A percentile compares a stretch with the other conserved stretches of the same genome.
These are phyloP conservation scores for Umbellularia californica DNA, from an alignment of 164 flowering plant genomes.

Conservation along the genomic window DNA sequence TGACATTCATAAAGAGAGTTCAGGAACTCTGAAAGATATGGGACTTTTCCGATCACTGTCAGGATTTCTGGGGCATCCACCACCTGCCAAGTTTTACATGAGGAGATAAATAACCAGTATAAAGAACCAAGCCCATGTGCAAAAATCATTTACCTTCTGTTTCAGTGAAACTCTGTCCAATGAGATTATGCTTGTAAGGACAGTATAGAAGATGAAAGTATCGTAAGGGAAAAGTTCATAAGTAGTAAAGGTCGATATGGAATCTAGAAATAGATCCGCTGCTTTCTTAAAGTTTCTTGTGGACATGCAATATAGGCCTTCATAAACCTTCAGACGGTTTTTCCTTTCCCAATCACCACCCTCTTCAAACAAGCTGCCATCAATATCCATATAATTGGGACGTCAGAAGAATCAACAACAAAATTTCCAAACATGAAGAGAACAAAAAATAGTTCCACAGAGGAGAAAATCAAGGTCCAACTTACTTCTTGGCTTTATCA, in stretches of 20 bases:
- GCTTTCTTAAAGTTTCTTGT: constrained; percentile 91
- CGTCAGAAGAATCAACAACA: background rate
- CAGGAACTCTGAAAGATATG: constrained; percentile 73
- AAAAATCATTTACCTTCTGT: constrained; percentile 62
- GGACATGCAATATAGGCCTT: constrained; percentile 92
- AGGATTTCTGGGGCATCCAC: constrained; percentile 98
- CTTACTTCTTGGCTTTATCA: constrained; percentile 94
- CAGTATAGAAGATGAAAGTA: constrained; percentile 91
- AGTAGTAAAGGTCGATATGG: constrained; percentile 96
- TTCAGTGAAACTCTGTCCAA: constrained; percentile 92
- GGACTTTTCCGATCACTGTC: constrained; percentile 88
- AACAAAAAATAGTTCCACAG: no score
- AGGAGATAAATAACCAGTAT: constrained; percentile 2
- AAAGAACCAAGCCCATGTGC: background rate
- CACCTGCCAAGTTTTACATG: constrained; percentile 47
- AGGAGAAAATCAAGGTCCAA: constrained; percentile 1
- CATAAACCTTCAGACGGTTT: constrained; percentile 94
- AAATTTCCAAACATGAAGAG: background rate
- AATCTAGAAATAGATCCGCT: constrained; percentile 76
- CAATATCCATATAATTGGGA: constrained; percentile 1
- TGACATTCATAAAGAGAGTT: constrained; percentile 90
- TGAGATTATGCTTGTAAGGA: constrained; percentile 83
- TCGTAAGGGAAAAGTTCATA: constrained; percentile 92
- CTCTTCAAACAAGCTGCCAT: constrained; percentile 88
- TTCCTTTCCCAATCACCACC: constrained; percentile 99